Conservation (phyloP, 805 yeast genomes). For the Lipomyces orientalis region DNA sequence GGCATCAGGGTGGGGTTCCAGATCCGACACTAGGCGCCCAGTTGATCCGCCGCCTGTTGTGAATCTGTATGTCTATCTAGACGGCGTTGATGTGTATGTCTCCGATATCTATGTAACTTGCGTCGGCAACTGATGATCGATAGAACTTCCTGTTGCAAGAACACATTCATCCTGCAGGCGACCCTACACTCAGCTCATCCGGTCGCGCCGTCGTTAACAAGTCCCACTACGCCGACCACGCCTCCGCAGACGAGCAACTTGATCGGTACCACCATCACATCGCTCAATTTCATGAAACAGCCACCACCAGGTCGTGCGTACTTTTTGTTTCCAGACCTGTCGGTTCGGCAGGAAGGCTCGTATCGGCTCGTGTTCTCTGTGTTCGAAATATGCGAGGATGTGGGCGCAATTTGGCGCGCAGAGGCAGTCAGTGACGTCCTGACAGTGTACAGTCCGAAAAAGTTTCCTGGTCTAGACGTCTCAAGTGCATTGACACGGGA, state of each 20-base stretch:
- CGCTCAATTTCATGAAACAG: conserved; percentile 33
- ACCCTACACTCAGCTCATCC: conserved; percentile 22
- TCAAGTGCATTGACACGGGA: conserved; percentile 44
- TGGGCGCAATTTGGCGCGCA: conserved; percentile 36
- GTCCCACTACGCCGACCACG: conserved; percentile 12
- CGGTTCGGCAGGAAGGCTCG: conserved; percentile 46
- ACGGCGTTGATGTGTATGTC: conserved; percentile 33
- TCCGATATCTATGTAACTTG: conserved; percentile 9
- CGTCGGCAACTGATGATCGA: not conserved
- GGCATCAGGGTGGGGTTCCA: conserved; percentile 46
- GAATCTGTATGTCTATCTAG: conserved; percentile 32
- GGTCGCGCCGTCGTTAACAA: not conserved
- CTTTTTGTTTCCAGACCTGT: conserved; percentile 45
- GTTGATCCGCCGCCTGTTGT: conserved; percentile 48
- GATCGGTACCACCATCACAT: conserved; percentile 33
- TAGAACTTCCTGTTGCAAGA: conserved; percentile 34
- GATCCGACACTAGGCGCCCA: conserved; percentile 46
- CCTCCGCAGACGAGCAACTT: conserved; percentile 33
- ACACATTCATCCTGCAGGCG: conserved; percentile 41
- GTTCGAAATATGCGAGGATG: conserved; percentile 40
- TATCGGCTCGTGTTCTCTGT: conserved; percentile 43
- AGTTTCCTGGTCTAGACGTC: conserved; percentile 46
- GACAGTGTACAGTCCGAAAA: conserved; percentile 45
- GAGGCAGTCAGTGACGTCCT: conserved; percentile 38
- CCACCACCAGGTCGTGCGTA: conserved; percentile 44